Conservation (phyloP, 2,329 filamentous ascomycete species). For the Simplicillium sp. region DNA sequence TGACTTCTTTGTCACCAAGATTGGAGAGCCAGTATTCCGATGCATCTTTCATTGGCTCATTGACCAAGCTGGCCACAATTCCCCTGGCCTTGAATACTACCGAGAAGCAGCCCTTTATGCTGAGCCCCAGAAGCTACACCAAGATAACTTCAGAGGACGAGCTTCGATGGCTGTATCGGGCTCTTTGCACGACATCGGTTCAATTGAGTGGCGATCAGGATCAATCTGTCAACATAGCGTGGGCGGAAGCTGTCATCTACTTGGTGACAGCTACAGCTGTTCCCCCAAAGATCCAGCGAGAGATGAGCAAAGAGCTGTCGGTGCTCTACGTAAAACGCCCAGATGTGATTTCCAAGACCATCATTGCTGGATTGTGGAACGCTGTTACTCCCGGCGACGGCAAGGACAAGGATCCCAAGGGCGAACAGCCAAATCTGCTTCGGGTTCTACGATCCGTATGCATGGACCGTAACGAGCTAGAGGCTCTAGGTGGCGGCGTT, state of each 20-base stretch:
- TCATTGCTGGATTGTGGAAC: constrained; percentile 69
- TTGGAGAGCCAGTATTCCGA: constrained; percentile 46
- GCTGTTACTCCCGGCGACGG: constrained; percentile 61
- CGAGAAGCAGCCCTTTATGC: constrained; percentile 80
- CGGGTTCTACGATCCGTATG: constrained; percentile 54
- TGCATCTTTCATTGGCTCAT: constrained; percentile 28
- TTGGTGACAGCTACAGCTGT: constrained; percentile 56
- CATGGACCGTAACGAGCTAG: constrained; percentile 40
- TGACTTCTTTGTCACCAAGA: constrained; percentile 53
- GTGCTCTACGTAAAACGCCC: constrained; percentile 54
- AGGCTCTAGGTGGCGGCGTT: constrained; percentile 30
- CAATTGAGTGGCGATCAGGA: constrained; percentile 39
- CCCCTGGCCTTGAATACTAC: constrained; percentile 58
- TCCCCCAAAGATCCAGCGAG: constrained; percentile 52
- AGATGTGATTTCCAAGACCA: constrained; percentile 45
- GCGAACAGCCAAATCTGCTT: constrained; percentile 54
- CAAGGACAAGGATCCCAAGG: constrained; percentile 71
- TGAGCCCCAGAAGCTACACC: constrained; percentile 76
- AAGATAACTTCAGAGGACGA: constrained; percentile 71
- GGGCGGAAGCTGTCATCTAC: constrained; percentile 82
- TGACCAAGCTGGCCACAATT: constrained; percentile 51
- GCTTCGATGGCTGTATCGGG: constrained; percentile 63
- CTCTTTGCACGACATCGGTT: constrained; percentile 53
- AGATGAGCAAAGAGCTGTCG: constrained; percentile 53
- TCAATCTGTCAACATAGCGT: constrained; percentile 51